Evolutionary conservation across 768 basidiomycete genomes (phyloP), one percentile per base, ranked within the genome.

Genomic region (Termitomyces sp.): DNA sequence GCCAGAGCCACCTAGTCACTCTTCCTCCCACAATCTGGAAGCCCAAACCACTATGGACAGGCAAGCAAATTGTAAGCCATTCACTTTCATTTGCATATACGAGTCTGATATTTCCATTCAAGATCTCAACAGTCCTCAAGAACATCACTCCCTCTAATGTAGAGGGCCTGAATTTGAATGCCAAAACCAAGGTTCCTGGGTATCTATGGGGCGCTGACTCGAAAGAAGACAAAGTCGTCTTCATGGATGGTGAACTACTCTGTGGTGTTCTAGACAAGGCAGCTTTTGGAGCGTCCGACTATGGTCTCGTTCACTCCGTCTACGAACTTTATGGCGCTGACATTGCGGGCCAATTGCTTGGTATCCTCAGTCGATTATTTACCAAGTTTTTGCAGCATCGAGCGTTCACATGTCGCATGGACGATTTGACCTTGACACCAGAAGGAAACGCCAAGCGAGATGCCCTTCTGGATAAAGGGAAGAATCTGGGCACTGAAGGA

Each of bases 341-440:
- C 55, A 77, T 86, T 22, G 96, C 97, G 5, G 96, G 96, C 55
- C 88, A 88, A 69, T 86, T 99, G 15, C 88, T 99, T 20, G 94
- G 96, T 55, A 87, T 98, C 62, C 86, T 98, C 62, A 92, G 92
- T 71, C 89, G 97, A 57, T 78, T 98, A 36, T 94, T 99, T 76
- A 98, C 97, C 48, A 98, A 97, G 71, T 98, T 92, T 76, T 81
- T 99, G 57, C 96, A 98, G 68, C 92, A 94, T 68, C 91, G 95
- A 45, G 97, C 94, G 0, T 99, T 99, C 76, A 95, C 96, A 2
- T 99, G 97, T 76, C 88, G 97, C 20, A 98, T 98, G 93, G 97
- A 99, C 74, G 97, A 99, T 79, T 81, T 99, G 46, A 88, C 91
- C 55, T 80, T 99, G 53, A 98, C 95, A 7, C 82, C 86, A 0